Base-by-base conservation (phyloP, 225 moss, liverwort and hornwort species). In the Neckera pumila region DNA sequence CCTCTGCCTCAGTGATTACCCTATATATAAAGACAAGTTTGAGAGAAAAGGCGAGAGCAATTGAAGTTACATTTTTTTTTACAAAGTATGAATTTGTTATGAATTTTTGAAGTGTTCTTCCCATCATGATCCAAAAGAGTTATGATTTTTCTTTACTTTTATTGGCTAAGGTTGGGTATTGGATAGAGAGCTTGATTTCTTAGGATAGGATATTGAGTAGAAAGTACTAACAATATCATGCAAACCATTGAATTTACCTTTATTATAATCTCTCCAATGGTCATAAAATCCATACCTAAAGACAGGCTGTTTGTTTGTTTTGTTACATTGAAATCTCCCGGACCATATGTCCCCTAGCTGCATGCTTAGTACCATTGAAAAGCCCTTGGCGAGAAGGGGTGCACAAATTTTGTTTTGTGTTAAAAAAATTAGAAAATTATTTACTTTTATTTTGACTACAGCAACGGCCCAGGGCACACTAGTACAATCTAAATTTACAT, bases 21-120 rank as follows among this genome's bases (percentile, higher is more conserved):
- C 16, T 53, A 16, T 13, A 18, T 1, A 5, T 65, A 65, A 34
- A 36, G 36, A 66, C 6, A 17, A 65, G 5, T 10, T 5, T 36
- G 3, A 36, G 2, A 65, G 18, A 20, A 36, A 66, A 0, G 1
- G 3, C 0, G 1, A 11, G 66, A 20, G 8, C 11, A 66, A 20
- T 19, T 66, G 66, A 66, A 66, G 36, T 36, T 20, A 36, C 20
- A 36, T 3, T 66, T 66, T 65, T 65, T 66, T 66, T 0, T 0
- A 36, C 2, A 36, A 20, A 20, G 6, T 19, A 65, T 19, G 11
- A 65, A 34, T 65, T 34, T 65, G 19, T 65, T 66, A 19, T 36
- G 11, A 36, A 34, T 66, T 36, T 66, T 36, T 20, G 3, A 11
- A 36, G 6, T 66, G 3, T 20, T 5, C 0, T 36, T 6, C 0